These are phyloP conservation scores for Pestalotiopsis fici DNA, from an alignment of 2,329 filamentous ascomycete species.

Conservation along the genomic window DNA sequence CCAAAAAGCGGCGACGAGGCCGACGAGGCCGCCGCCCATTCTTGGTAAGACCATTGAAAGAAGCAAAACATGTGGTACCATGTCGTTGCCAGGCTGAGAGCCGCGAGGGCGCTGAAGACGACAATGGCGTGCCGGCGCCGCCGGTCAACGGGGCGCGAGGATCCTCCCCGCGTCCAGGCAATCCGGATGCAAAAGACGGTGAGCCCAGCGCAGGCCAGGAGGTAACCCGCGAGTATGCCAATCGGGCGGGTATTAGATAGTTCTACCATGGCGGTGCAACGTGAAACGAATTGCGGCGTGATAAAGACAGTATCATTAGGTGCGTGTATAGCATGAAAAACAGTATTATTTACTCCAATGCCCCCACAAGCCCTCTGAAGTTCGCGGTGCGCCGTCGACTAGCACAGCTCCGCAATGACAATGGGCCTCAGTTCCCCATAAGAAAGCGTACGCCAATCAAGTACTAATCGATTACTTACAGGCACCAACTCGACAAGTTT, in stretches of 20 bases:
- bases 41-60: slow-evolving; percentile 22
- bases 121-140: neutral
- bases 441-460: too few species aligned
- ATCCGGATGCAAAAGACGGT: slow-evolving; percentile 16
- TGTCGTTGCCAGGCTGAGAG: slow-evolving; percentile 24
- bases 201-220: slow-evolving; percentile 16
- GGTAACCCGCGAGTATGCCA: slow-evolving; percentile 22
- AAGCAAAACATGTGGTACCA: slow-evolving; percentile 28
- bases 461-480: too few species aligned
- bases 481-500: too few species aligned
- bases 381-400: too few species aligned
- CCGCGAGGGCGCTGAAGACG: slow-evolving; percentile 21
- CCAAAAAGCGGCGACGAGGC: slow-evolving; percentile 7
- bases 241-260: neutral
- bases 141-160: neutral
- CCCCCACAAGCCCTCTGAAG: too few species aligned
- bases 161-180: slow-evolving; percentile 6
- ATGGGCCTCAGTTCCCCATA: too few species aligned
- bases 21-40: slow-evolving; percentile 13
- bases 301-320: neutral
- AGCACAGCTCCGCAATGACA: too few species aligned
- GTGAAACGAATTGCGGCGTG: neutral
- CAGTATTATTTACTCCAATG: too few species aligned
- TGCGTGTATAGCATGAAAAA: too few species aligned
- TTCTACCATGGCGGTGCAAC: neutral